Evolutionary conservation across 352 stramenopile genomes (phyloP), one percentile per base, ranked within the genome.

Genomic region (Pythium apleroticum): DNA sequence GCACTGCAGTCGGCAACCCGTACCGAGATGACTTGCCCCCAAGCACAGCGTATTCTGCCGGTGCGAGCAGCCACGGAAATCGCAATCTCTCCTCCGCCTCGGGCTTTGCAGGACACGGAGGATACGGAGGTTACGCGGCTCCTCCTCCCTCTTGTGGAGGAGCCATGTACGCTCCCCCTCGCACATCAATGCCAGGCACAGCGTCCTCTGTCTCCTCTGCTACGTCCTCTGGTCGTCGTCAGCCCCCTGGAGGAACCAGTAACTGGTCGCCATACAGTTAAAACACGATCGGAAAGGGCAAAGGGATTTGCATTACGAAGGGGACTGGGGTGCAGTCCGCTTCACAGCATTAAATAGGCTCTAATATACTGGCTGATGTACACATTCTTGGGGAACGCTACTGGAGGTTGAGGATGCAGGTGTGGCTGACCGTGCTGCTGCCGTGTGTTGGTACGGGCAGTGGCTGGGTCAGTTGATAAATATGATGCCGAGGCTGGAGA

Each of bases 221-320:
- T n/a, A n/a, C 61, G 45, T 67, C 59, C 19, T 65, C 63, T 33
- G 65, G 45, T 37, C 63, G 67, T 52, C 73, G 83, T 55, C 83
- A 91, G 46, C 79, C 83, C 33, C 83, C 83, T 0, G 83, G 83
- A 28, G 81, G 83, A 4, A 78, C 69, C 53, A 88, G 72, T 33
- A 85, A 89, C 60, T 91, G 83, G 81, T 82, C 75, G 10, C 73
- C 75, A 9, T 86, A 78, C 57, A 66, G 65, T 25, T 76, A 71
- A 58, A 17, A 30, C 8, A 7, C 19, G 28, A 17, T 11, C 3
- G 24, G 46, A 37, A 45, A 41, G 1, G 14, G 4, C 17, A 14
- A 5, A 24, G 22, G 41, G 54, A 19, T 48, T 58, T 57, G 27
- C 24, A 57, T 39, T 39, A 45, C 28, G 12, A 30, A 28, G 27